Evolutionary conservation across 352 stramenopile species (phyloP), one percentile per base, ranked within the genome.

Genomic region (Pythium rhizo-oryzae): DNA sequence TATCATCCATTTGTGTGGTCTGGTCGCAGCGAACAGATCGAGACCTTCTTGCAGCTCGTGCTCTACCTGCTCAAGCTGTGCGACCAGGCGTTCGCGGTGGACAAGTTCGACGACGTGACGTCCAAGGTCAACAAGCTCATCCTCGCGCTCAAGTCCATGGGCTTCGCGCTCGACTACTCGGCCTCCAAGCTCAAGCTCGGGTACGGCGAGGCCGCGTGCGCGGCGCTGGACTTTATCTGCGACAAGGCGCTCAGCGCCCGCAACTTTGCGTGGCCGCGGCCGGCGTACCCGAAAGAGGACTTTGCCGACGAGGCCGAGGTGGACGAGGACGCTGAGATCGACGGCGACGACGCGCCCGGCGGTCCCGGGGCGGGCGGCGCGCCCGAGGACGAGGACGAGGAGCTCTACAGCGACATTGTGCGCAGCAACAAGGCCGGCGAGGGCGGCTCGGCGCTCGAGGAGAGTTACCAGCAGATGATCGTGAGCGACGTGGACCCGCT

Each of bases 111-210:
- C 80, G 85, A 95, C 74, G 82, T 86, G 33, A 92, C 89, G 73
- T 93, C 87, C 46, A 93, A 84, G 66, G 80, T 93, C 71, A 95
- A 95, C 80, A 95, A 95, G 62, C 82, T 95, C 56, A 93, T 95
- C 57, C 71, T 95, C 18, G 80, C 82, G 52, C 81, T 93, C 60
- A 95, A 95, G 64, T 79, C 87, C 21, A 70, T 95, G 59, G 87
- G 87, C 39, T 95, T 93, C 72, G 77, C 84, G 47, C 82, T 95
- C 19, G 87, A 95, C 57, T 94, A 92, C 58, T 85, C 87, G 1
- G 81, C 84, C 15, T 88, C 84, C 47, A 92, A 92, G 62, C 79
- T 95, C 24, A 89, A 89, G 23, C 75, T 91, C 23, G 87, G 85
- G 21, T 87, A 91, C 46, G 87, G 87, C n/a, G 85, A 94, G 56